Evolutionary conservation across 164 flowering plant species (phyloP).

Genomic region (Vitis riparia): DNA sequence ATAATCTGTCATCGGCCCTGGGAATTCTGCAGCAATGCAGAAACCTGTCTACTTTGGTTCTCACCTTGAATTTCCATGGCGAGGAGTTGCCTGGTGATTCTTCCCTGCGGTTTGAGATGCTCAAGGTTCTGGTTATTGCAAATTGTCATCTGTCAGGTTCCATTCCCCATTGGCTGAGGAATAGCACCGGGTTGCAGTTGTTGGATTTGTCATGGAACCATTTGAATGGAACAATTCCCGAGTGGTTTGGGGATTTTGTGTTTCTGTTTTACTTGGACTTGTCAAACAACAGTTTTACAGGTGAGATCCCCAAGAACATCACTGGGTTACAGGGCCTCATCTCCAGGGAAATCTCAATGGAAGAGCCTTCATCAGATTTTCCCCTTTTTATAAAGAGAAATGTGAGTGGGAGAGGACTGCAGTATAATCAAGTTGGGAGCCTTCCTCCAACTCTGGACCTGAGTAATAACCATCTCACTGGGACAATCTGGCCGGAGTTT

Average conservation of each 20-base stretch:
- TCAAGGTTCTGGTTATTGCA: slow-evolving; percentile 55
- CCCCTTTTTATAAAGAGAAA: slow-evolving; percentile 46
- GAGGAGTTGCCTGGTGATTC: slow-evolving; percentile 52
- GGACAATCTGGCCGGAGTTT: slow-evolving; percentile 60
- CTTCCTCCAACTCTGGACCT: slow-evolving; percentile 57
- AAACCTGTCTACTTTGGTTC: slow-evolving; percentile 52
- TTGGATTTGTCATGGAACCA: slow-evolving; percentile 69
- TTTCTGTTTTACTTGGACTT: slow-evolving; percentile 64
- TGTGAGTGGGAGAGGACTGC: slow-evolving; percentile 29
- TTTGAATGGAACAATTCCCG: slow-evolving; percentile 48
- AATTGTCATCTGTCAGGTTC: slow-evolving; percentile 49
- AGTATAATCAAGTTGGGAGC: slow-evolving; percentile 47
- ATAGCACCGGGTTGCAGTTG: slow-evolving; percentile 35
- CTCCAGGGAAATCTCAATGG: slow-evolving; percentile 27
- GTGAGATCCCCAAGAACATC: slow-evolving; percentile 47
- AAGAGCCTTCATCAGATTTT: slow-evolving; percentile 45
- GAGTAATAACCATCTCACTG: slow-evolving; percentile 45
- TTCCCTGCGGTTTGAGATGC: slow-evolving; percentile 31
- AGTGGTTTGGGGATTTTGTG: slow-evolving; percentile 41
- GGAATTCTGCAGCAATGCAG: slow-evolving; percentile 50
- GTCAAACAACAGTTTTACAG: slow-evolving; percentile 51
- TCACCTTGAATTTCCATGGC: slow-evolving; percentile 47
- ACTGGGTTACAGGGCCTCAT: slow-evolving; percentile 43
- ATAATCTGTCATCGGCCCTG: slow-evolving; percentile 50
- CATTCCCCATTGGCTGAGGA: slow-evolving; percentile 56